Evolutionary conservation across 495 filamentous ascomycete genomes (phyloP).

Genomic region (Rusavskia elegans): DNA sequence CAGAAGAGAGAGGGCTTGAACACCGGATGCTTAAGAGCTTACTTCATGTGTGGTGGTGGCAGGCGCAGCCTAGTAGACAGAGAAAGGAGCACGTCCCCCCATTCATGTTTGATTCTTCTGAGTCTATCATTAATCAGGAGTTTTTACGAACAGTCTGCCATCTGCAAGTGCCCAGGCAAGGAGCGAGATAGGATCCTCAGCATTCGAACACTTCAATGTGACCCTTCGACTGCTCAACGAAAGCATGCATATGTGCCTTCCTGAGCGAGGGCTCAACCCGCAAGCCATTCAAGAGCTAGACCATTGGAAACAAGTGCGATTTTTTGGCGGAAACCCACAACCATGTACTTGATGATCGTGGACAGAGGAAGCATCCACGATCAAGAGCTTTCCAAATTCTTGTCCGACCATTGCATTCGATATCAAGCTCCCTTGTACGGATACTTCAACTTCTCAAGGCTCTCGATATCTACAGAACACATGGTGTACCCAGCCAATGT

Average conservation of each 20-base stretch:
- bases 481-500: constrained; percentile 24
- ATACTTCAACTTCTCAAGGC: constrained; percentile 32
- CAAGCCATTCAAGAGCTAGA: neutral
- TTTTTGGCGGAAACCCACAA: neutral
- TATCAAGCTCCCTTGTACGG: constrained; percentile 33
- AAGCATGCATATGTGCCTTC: constrained; percentile 49
- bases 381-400: too few species aligned
- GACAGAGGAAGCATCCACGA: too few species aligned
- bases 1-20: constrained; percentile 51
- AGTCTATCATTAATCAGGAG: neutral
- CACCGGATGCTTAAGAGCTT: constrained; percentile 69
- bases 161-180: constrained; percentile 15
- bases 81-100: constrained; percentile 20
- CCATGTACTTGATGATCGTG: neutral
- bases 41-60: constrained; percentile 44
- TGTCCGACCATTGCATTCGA: neutral
- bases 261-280: constrained; percentile 1
- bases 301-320: neutral
- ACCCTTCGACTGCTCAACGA: constrained; percentile 60
- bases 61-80: constrained; percentile 21
- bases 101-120: too few species aligned
- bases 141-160: neutral
- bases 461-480: constrained; percentile 27
- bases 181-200: constrained; percentile 16
- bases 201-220: constrained; percentile 43